Evolutionary conservation across 179 eudicot species (phyloP), one percentile per base, ranked within the genome.

Genomic region (Sideroxylon spinosum): DNA sequence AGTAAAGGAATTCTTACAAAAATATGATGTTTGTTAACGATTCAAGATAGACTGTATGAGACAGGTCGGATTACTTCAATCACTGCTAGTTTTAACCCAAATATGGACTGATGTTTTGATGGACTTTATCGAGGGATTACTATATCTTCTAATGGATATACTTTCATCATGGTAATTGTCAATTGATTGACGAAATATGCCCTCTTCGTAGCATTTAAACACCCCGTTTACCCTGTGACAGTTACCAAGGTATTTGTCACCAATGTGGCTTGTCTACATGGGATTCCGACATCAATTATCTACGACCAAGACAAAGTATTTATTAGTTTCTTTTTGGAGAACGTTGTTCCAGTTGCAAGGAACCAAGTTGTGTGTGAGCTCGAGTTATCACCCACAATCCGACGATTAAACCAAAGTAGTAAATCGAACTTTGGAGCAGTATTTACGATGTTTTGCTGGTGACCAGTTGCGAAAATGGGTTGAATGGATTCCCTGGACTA

Each of bases 401-500:
- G 79, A 76, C 26, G 73, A 73, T 11, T 50, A 76, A 50, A 76
- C 79, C 13, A 75, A 74, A 26, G 66, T 69, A 0, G 50, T 60
- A 3, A 75, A 75, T 56, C 78, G 32, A 0, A 53, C 10, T n/a
- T 55, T 80, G 28, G 83, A 80, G 71, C 64, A 49, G 4, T 80
- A 80, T 52, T 50, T 81, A 3, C 32, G 83, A 7, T 76, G 76
- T 32, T 70, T 81, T 29, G 62, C 49, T 0, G n/a, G 61, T 32
- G 61, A 71, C 48, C 67, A 71, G 26, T 80, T 73, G 0, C 65
- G 28, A 28, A 81, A 76, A 44, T 81, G 83, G 80, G 67, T 71
- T 2, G 77, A 76, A 8, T 78, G 81, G 78, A 11, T 82, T 11
- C 71, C 84, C 17, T 73, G 70, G 84, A 78, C 76, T 2, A 76